Evolutionary conservation across 1,284 basidiomycete genomes (phyloP), one percentile per base, ranked within the genome.

Genomic region (Somion occarium): DNA sequence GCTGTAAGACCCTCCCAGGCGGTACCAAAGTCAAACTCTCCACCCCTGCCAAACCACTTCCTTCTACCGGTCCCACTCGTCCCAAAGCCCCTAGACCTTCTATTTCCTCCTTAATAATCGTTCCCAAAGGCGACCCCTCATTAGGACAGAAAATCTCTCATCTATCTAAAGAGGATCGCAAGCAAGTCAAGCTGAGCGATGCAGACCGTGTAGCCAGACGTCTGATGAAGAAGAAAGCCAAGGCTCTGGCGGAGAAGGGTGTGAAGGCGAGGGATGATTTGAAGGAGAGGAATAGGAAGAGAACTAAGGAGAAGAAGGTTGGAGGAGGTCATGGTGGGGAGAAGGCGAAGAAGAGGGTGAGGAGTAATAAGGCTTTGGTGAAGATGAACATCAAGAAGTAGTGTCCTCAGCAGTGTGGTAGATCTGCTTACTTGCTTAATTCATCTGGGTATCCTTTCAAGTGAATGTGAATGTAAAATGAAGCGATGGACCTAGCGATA

Each of bases 211-310:
- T 92, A 43, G 88, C 87, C 39, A 73, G 94, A 48, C 77, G 94
- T 48, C 64, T 94, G 62, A 91, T 91, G 44, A 97, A 97, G 82
- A 95, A 95, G 71, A 86, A 87, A 68, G 77, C 82, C 25, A 75
- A 88, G 69, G 66, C 70, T 22, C 69, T 87, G 61, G 74, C 69
- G 42, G 72, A 72, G 53, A 69, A 71, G 55, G 71, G 71, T 3
- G 65, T 74, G 20, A 71, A 75, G 53, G 47, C 67, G 41, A 15
- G 30, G 7, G 59, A 61, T 41, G 66, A 58, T 38, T 73, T 73
- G 26, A 68, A 73, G 50, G 71, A 71, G 49, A 67, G 74, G 50
- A 64, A 72, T 44, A 60, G 83, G 53, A 88, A 84, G 72, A 69
- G 72, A 55, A 64, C 69, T 52, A 58, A 63, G 41, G 64, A 64